Percentiles rank a stretch among this genome's conserved stretches.
These are phyloP conservation scores for Sequoiadendron giganteum DNA, from an alignment of 75 land plant genomes.

Conservation along the genomic window DNA sequence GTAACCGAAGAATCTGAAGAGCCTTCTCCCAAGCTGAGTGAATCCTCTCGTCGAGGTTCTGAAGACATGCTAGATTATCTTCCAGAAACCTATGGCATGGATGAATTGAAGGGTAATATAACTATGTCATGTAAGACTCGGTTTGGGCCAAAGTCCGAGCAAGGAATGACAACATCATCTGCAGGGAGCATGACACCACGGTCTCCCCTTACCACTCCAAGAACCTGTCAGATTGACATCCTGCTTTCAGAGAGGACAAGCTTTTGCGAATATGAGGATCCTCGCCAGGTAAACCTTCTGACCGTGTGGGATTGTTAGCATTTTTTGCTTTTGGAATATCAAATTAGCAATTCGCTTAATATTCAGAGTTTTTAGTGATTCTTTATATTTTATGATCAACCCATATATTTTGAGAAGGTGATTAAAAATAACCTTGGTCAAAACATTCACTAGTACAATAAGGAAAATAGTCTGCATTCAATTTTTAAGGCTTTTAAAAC, in stretches of 20 bases:
- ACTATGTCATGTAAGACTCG: conserved; percentile 83
- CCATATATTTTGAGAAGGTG: not conserved
- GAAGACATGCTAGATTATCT: conserved; percentile 91
- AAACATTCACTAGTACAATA: not conserved
- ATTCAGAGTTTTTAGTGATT: not conserved
- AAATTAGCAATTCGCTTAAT: not conserved
- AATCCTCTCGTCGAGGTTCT: conserved; percentile 76
- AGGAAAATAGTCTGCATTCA: not conserved
- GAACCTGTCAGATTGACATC: conserved; percentile 80
- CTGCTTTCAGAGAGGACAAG: conserved; percentile 72
- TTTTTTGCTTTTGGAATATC: not conserved
- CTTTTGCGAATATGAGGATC: conserved; percentile 74
- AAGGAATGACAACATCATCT: conserved; percentile 86
- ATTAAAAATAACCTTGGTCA: not conserved
- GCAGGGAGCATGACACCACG: conserved; percentile 98
- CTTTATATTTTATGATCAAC: not conserved
- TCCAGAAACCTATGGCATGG: conserved; percentile 73
- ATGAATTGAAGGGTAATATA: conserved; percentile 69
- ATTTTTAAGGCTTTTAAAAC: not conserved
- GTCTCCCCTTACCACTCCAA: conserved; percentile 89
- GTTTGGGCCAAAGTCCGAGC: conserved; percentile 92
- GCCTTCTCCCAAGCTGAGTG: conserved; percentile 55
- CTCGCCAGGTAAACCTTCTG: conserved; percentile 61
- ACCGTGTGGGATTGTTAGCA: not conserved
- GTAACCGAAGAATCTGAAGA: conserved; percentile 69